Evolutionary conservation across 345 rosid species (phyloP), one percentile per base, ranked within the genome.

Genomic region (Eucalyptus brandiana): DNA sequence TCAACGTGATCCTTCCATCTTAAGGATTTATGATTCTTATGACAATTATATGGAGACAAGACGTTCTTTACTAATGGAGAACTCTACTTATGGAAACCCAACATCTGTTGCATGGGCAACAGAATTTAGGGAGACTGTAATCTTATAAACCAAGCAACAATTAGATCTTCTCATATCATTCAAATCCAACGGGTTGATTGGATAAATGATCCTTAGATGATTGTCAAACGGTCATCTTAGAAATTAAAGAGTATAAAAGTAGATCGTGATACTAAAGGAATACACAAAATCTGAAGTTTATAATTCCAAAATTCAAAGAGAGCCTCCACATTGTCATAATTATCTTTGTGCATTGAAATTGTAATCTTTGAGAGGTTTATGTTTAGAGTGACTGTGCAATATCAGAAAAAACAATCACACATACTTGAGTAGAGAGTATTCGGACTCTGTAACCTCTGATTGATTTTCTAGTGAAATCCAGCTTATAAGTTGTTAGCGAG

Each of bases 121-220:
- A 2, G 0, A 24, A 24, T 56, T 10, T 2, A 1, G 1, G 30
- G 28, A 56, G 30, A 56, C 62, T 56, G 13, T 56, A 56, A 56
- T 56, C 62, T 23, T 56, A 56, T 24, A 24, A 56, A 56, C 5
- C 30, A 24, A 56, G 30, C 12, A 24, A 1, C 13, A 23, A 56
- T 56, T 1, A 56, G 0, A 56, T 56, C 13, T 56, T 56, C 28
- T 56, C 5, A 3, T 23, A 24, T 56, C 62, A 56, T 56, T 56
- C 13, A 23, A 56, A 2, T 56, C 30, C 30, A 56, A 56, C 6
- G 12, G 6, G 30, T 56, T 56, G 30, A 56, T 56, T 56, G 6
- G 14, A 56, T 24, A 12, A 56, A 56, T 56, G 6, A 56, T 56
- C 62, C 62, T 56, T 11, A 56, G 6, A 56, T 13, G 5, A 56